These are phyloP conservation scores for Podaxis carcinomalis DNA, from an alignment of 768 basidiomycete species.

Conservation along the genomic window DNA sequence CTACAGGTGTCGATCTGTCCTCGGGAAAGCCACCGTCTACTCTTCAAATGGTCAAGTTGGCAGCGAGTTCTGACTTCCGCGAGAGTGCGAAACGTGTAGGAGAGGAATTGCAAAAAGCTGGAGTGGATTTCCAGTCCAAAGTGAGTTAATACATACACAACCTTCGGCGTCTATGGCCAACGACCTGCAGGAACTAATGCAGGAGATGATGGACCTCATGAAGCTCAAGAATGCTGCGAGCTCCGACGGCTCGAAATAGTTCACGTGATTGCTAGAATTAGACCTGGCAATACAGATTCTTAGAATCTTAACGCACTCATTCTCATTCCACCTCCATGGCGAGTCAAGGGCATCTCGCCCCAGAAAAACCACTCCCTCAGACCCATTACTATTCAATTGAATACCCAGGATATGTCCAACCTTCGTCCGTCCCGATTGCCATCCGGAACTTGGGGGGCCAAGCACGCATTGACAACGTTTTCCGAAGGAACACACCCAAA, in stretches of 20 bases:
- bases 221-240: background rate
- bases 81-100: constrained; percentile 39
- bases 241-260: background rate
- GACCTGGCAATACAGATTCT: background rate
- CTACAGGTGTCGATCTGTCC: constrained; percentile 44
- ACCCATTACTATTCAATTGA: constrained; percentile 76
- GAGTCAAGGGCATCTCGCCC: constrained; percentile 16
- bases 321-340: background rate
- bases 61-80: constrained; percentile 49
- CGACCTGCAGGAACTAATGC: constrained; percentile 40
- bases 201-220: constrained; percentile 27
- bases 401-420: constrained; percentile 82
- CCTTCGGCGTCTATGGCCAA: background rate
- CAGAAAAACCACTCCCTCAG: constrained; percentile 45
- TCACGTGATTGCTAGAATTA: background rate
- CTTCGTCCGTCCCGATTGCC: constrained; percentile 56
- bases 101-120: constrained; percentile 52
- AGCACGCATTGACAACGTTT: constrained; percentile 66
- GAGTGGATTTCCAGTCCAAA: constrained; percentile 52
- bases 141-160: constrained; percentile 28
- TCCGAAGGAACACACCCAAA: constrained; percentile 64
- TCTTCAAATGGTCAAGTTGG: constrained; percentile 51
- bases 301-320: background rate
- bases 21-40: constrained; percentile 41
- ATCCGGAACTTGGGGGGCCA: constrained; percentile 69